Base-by-base conservation (phyloP, 805 yeast genomes). In the Suhomyces vadensis region DNA sequence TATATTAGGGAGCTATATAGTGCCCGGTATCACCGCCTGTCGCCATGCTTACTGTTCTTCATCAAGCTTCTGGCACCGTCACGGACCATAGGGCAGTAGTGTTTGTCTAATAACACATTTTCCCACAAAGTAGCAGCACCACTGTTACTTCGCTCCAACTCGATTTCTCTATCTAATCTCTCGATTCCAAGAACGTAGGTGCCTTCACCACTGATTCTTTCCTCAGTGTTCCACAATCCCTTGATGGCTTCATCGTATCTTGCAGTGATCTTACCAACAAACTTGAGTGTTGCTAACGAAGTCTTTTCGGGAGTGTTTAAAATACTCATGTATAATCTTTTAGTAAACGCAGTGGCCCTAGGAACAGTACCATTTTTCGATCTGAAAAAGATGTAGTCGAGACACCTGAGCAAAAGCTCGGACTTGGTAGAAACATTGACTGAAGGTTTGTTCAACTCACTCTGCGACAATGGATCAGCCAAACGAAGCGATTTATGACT, bases 71-170 rank as follows among this genome's bases (percentile, higher is more conserved):
- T 52, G n/a, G 71, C 56, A 11, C 89, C 91, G 54, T 83, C 84
- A 17, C 82, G 75, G n/a, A 91, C 87, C 45, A 78, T 66, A 2
- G 96, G 95, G 48, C 89, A 79, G 60, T 87, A 94, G 64, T 94
- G 98, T 49, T 82, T 79, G 45, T 83, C 85, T 44, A 94, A 69
- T 31, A 92, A 64, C 5, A 83, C 83, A 41, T 82, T 80, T 58
- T 94, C 99, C 96, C 96, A 94, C 26, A 92, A 66, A 0, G 90
- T 85, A 1, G 97, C 95, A 13, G 92, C 94, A 35, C 85, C 92
- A 1, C 95, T 78, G 57, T 94, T 91, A 53, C 87, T 72, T 60
- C 92, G 80, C 52, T 85, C 87, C 8, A 87, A 80, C 37, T 79
- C 82, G 6, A 71, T 69, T 42, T 67, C 72, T 40, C 60, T 50